Conservation (phyloP, 495 filamentous ascomycete species). For the Talaromyces liani region DNA sequence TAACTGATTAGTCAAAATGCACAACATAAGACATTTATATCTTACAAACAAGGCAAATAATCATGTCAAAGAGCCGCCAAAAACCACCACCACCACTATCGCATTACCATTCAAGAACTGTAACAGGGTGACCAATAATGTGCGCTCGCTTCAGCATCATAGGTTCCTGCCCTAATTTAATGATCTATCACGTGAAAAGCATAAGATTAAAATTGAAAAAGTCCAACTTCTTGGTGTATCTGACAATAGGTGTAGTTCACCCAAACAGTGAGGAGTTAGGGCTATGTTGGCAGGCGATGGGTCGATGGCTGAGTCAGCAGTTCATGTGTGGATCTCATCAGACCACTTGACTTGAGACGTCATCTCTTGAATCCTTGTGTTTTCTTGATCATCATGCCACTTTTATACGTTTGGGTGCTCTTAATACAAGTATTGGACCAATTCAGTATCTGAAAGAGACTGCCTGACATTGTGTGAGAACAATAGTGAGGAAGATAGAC, state of each 20-base stretch:
- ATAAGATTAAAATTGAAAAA: neutral
- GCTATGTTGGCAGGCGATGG: neutral
- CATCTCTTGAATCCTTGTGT: neutral
- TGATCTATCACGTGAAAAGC: neutral
- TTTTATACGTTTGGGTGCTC: neutral
- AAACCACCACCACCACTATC: neutral
- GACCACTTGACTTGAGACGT: neutral
- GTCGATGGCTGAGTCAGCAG: conserved; percentile 1
- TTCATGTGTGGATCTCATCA: neutral
- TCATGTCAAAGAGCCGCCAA: conserved; percentile 1
- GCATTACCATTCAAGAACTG: neutral
- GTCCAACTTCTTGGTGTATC: neutral
- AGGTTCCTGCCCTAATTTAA: neutral
- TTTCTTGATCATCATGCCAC: neutral
- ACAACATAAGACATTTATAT: neutral
- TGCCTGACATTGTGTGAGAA: neutral
- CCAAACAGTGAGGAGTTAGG: neutral
- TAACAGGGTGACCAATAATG: neutral
- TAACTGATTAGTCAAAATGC: neutral
- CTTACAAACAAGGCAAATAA: neutral
- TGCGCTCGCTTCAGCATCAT: neutral
- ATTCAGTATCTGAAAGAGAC: neutral
- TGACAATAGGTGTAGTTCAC: neutral
- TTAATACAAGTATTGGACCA: neutral
- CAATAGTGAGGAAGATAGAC: neutral